These are phyloP conservation scores for Paragyromitra xinjiangensis DNA, from an alignment of 495 filamentous ascomycete genomes.

Conservation along the genomic window DNA sequence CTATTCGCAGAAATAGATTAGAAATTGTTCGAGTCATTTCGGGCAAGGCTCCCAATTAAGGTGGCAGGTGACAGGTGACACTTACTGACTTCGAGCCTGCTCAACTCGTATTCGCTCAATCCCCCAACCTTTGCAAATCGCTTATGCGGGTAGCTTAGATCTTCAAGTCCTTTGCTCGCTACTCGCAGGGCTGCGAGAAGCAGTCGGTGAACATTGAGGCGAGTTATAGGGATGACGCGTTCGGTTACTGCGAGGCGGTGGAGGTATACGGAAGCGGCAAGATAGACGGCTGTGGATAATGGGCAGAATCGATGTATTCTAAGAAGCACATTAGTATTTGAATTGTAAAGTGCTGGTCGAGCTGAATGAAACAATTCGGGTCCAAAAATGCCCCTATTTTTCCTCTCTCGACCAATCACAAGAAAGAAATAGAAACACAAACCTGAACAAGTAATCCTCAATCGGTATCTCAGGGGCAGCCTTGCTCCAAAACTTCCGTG, in stretches of 20 bases:
- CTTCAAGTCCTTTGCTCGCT: slow-evolving; percentile 92
- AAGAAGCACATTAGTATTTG: slow-evolving; percentile 24
- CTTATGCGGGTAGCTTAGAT: slow-evolving; percentile 82
- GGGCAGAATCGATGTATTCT: slow-evolving; percentile 86
- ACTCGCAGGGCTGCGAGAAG: slow-evolving; percentile 84
- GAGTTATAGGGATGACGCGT: slow-evolving; percentile 75
- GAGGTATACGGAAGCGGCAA: slow-evolving; percentile 92
- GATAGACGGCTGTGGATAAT: slow-evolving; percentile 93
- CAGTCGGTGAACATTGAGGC: slow-evolving; percentile 85
- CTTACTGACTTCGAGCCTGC: slow-evolving; percentile 79
- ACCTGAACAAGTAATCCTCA: slow-evolving; percentile 81
- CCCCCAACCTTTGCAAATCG: slow-evolving; percentile 90
- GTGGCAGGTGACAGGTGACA: slow-evolving; percentile 38
- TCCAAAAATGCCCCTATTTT: neutral
- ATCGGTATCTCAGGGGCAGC: slow-evolving; percentile 80
- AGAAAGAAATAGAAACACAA: slow-evolving; percentile 15
- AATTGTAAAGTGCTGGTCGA: neutral
- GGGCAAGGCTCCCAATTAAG: slow-evolving; percentile 18
- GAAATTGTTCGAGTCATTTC: slow-evolving; percentile 22
- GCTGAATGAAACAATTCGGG: neutral
- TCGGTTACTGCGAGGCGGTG: slow-evolving; percentile 79
- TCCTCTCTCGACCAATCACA: neutral
- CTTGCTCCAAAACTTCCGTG: slow-evolving; percentile 91
- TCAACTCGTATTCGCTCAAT: slow-evolving; percentile 79
- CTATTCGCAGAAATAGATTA: slow-evolving; percentile 42